Conservation (phyloP, 1,284 basidiomycete species). For the Sphagnurus paluster region DNA sequence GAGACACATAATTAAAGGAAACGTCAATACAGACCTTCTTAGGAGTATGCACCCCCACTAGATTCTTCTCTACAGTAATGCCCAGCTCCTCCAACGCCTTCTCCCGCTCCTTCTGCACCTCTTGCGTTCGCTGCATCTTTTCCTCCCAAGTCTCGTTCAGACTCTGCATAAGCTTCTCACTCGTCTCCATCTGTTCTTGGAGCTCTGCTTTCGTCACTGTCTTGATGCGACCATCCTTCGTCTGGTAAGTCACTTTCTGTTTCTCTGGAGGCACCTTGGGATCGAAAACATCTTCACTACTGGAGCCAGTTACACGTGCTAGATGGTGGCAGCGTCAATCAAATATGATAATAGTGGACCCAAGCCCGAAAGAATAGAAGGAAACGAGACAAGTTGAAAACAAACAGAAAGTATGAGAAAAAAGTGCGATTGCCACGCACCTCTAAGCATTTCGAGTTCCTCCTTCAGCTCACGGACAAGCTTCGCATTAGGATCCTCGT, state of each 20-base stretch:
- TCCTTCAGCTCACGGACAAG: conserved; percentile 98
- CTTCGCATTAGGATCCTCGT: conserved; percentile 99
- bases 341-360: too few species aligned
- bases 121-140: conserved; percentile 90
- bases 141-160: conserved; percentile 99
- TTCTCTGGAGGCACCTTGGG: conserved; percentile 89
- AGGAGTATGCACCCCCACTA: conserved; percentile 97
- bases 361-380: too few species aligned
- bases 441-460: conserved; percentile 87
- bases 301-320: conserved; percentile 71
- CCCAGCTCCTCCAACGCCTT: conserved; percentile 96
- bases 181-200: conserved; percentile 94
- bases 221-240: conserved; percentile 92
- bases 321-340: too few species aligned
- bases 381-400: too few species aligned
- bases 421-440: conserved; percentile 45
- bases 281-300: conserved; percentile 80
- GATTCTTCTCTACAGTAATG: conserved; percentile 95
- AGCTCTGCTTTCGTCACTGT: conserved; percentile 96
- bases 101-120: conserved; percentile 95
- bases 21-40: conserved; percentile 67
- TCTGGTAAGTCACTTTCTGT: conserved; percentile 94
- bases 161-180: conserved; percentile 96
- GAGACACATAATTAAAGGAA: conserved; percentile 11
- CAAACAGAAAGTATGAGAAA: conserved; percentile 9